Base-by-base conservation (phyloP, 2,329 filamentous ascomycete species). In the Ascochyta rabiei region DNA sequence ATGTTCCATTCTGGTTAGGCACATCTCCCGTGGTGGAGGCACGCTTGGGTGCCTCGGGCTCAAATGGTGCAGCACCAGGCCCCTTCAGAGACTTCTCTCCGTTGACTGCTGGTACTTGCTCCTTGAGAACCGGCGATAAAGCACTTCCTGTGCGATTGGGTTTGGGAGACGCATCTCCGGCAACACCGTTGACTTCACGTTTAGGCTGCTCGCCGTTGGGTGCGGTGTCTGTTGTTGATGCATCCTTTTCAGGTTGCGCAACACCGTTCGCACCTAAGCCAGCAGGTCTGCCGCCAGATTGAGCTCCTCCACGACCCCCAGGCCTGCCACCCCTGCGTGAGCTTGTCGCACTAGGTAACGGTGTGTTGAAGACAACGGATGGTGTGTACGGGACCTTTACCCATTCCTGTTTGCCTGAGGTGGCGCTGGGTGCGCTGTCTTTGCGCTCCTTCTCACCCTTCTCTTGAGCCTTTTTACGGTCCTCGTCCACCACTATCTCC, bases 321-420 rank as follows among this genome's bases (percentile, higher is more conserved):
- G 82, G 79, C 45, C 80, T 77, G 9, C 73, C 74, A 37, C 74
- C 74, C 62, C 74, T 66, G 21, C 74, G 67, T 4, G 68, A 57
- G 58, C 77, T 72, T 23, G 70, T 67, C 37, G 74, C 71, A 28
- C 64, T 75, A n/a, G 88, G 86, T 35, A 96, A 75, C 24, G 89
- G 91, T 0, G 95, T 97, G 72, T 91, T 89, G 76, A 96, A 98
- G 53, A 88, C 87, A 43, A 95, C 91, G 13, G 86, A 89, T 8
- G 92, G 93, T 12, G 90, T 91, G 68, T 93, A 93, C 30, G 88
- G 86, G 53, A 97, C 85, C 1, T 87, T 84, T 54, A 90, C 87
- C 93, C 95, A 98, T 69, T 92, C 90, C 67, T 89, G 86, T 80
- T 96, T 96, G 52, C 84, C 81, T 57, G 84, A 80, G 31, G 64